Base-by-base conservation (phyloP, 805 yeast genomes). In the Lipomyces kockii region DNA sequence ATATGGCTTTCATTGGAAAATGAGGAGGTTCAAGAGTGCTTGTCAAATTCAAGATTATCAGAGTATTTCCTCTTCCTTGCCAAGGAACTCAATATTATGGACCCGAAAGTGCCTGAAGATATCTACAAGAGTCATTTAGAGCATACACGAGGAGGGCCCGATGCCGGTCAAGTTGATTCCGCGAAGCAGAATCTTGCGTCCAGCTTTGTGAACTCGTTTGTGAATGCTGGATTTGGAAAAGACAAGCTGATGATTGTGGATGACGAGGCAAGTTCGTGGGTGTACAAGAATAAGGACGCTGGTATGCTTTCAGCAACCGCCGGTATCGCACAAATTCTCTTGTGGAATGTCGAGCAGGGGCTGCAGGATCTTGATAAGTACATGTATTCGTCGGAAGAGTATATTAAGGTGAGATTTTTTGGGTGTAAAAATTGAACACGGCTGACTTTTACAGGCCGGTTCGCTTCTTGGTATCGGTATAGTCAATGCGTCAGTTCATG, bases 161-260 rank as follows among this genome's bases (percentile, higher is more conserved):
- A 89, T 6, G 75, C 83, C 0, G 78, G 77, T 1, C 66, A 73
- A 5, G 80, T 92, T 54, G 98, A 94, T 78, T 90, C 97, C 49
- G 97, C 97, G 12, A 93, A 92, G 78, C 98, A 94, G 79, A 95
- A 92, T 76, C 83, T 95, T 74, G 98, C 98, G 3, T 87, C 97
- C 2, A 86, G 95, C n/a, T 94, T 95, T 78, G 98, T 93, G 61
- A 95, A 92, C 76, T 89, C 93, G 6, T 92, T 93, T 77, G 84
- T 92, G 72, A 95, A 95, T 78, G 86, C 93, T 75, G 99, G 99
- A 60, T 95, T 87, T 76, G 92, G 97, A 67, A 84, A 86, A 61
- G 98, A 94, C 78, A 91, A 91, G 76, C 81, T 91, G 72, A 82
- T 93, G 65, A 73, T 74, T 27, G 86, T 89, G 68, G 88, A 89